phyloP scores from a whole-genome alignment of 2,329 filamentous ascomycete genomes.

The Harringtonia aguacate region DNA sequence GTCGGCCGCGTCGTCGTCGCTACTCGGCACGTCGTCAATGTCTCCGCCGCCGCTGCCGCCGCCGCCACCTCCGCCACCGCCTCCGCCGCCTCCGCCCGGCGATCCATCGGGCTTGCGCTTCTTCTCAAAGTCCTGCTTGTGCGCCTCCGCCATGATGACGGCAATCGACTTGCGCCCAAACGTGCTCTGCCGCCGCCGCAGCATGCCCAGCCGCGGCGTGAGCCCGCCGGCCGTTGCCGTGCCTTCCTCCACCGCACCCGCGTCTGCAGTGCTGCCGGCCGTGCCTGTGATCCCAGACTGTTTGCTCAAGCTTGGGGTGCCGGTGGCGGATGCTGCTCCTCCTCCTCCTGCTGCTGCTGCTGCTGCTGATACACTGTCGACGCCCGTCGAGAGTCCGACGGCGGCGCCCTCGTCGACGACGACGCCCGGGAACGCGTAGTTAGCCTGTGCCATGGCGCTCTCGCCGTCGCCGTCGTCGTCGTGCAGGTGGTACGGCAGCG shows the following conservation, averaged over 20 bases:
- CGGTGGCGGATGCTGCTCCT: no score
- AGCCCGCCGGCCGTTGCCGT: slow-evolving; percentile 9
- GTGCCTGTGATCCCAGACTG: no score
- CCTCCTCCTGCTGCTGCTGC: no score
- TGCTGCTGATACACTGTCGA: slow-evolving; percentile 8
- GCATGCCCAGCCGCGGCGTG: slow-evolving; percentile 11
- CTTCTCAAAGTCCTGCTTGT: slow-evolving; percentile 87
- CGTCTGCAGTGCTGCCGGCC: no score
- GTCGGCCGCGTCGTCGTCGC: slow-evolving; percentile 8
- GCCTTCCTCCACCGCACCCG: slow-evolving; percentile 4
- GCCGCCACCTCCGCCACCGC: neutral
- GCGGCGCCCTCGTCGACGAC: neutral
- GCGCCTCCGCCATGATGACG: slow-evolving; percentile 67
- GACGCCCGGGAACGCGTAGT: neutral
- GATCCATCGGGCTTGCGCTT: slow-evolving; percentile 41
- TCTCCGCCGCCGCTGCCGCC: neutral
- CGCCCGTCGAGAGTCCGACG: slow-evolving; percentile 10
- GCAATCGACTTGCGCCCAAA: slow-evolving; percentile 29
- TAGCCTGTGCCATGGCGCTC: neutral
- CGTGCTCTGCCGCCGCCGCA: slow-evolving; percentile 21
- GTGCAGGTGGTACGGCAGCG: slow-evolving; percentile 65
- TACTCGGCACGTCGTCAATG: slow-evolving; percentile 7
- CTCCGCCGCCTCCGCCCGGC: no score
- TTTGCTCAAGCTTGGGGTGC: no score
- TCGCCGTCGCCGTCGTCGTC: slow-evolving; percentile 22